Conservation (phyloP, 768 basidiomycete genomes). For the Termitomyces sp. region DNA sequence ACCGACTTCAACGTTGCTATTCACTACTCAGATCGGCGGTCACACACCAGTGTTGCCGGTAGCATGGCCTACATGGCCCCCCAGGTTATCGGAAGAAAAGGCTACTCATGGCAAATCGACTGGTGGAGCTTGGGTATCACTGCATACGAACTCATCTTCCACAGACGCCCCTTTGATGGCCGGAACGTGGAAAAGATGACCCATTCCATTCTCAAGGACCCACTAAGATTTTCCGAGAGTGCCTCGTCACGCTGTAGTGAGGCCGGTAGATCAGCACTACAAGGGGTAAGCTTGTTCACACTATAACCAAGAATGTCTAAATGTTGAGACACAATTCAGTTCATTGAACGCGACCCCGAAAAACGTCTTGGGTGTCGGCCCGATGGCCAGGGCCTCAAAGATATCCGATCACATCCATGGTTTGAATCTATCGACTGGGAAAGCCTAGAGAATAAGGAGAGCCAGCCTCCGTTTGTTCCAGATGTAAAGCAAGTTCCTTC, state of each 20-base stretch:
- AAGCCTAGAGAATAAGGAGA: constrained; percentile 62
- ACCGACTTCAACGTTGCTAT: constrained; percentile 99
- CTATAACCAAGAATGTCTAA: constrained; percentile 3
- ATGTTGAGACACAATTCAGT: constrained; percentile 39
- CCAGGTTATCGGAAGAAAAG: constrained; percentile 87
- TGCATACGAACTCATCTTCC: constrained; percentile 86
- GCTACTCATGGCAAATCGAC: constrained; percentile 91
- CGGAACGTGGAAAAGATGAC: constrained; percentile 87
- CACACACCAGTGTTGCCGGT: constrained; percentile 92
- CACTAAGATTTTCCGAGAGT: constrained; percentile 74
- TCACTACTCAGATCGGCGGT: constrained; percentile 86
- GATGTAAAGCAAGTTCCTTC: constrained; percentile 59
- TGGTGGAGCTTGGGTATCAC: constrained; percentile 96
- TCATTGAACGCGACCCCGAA: constrained; percentile 79
- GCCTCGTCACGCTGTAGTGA: constrained; percentile 56
- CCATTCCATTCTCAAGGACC: constrained; percentile 78
- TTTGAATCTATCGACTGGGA: constrained; percentile 82
- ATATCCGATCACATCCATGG: constrained; percentile 84
- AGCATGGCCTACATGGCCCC: constrained; percentile 99
- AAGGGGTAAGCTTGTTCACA: constrained; percentile 47
- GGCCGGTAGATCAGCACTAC: constrained; percentile 63
- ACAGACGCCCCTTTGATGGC: constrained; percentile 84
- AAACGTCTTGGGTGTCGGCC: constrained; percentile 79
- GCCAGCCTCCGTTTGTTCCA: constrained; percentile 83
- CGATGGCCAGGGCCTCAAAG: constrained; percentile 66